Evolutionary conservation across 2,329 filamentous ascomycete species (phyloP).

Genomic region (Aspergillus sp.): DNA sequence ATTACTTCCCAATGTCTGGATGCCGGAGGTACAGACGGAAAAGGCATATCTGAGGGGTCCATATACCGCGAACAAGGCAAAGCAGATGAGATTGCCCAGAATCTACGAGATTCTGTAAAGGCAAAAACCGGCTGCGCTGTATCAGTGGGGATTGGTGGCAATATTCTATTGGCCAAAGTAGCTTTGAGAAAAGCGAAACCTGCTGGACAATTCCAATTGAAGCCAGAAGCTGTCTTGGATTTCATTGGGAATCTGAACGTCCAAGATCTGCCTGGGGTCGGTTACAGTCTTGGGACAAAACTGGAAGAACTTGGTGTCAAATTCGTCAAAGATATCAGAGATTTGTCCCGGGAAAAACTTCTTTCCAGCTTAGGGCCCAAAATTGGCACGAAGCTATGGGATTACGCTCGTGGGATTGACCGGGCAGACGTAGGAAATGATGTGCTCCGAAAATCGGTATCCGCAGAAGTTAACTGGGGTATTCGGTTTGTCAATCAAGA

Average conservation of each 20-base stretch:
- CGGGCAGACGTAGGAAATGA: constrained; percentile 79
- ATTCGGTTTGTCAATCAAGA: constrained; percentile 87
- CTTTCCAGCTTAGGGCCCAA: constrained; percentile 76
- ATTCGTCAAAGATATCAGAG: constrained; percentile 75
- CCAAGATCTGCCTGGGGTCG: constrained; percentile 83
- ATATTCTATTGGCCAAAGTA: constrained; percentile 86
- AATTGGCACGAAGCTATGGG: constrained; percentile 84
- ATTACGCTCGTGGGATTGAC: constrained; percentile 87
- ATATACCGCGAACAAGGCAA: constrained; percentile 74
- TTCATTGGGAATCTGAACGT: constrained; percentile 75
- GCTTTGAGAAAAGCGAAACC: constrained; percentile 90
- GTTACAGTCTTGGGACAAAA: constrained; percentile 80
- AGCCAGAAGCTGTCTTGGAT: constrained; percentile 70
- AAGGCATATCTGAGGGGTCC: constrained; percentile 60
- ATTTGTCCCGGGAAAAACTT: constrained; percentile 71
- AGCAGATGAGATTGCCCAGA: constrained; percentile 65
- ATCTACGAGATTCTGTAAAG: constrained; percentile 66
- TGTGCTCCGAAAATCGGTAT: constrained; percentile 84
- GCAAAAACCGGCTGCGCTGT: constrained; percentile 76
- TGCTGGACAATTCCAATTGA: constrained; percentile 84
- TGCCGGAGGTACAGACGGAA: constrained; percentile 62
- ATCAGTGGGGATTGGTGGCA: constrained; percentile 86
- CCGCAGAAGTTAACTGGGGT: constrained; percentile 96
- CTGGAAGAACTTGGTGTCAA: constrained; percentile 82
- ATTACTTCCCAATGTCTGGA: constrained; percentile 66